Evolutionary conservation across 352 stramenopile genomes (phyloP), one percentile per base, ranked within the genome.

Genomic region (Phytophthora kernoviae): DNA sequence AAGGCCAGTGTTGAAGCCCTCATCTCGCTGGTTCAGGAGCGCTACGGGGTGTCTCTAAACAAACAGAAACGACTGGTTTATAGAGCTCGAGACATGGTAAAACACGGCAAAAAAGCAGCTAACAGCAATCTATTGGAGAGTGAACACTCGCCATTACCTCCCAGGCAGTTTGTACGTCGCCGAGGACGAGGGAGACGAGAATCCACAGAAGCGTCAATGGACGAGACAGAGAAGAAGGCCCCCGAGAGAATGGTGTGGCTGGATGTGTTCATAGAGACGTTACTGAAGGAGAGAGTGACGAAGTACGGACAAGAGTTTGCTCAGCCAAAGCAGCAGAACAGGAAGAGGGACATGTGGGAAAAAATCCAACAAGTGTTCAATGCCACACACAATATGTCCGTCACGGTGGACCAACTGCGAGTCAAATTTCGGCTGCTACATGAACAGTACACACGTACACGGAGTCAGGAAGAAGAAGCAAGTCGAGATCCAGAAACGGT

Each of bases 51-150:
- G 18, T 42, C 59, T 9, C 32, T 73, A 21, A 42, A 63, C 9
- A 73, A 65, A 11, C 50, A 73, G 22, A 48, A 62, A 5, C 63
- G 63, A 8, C 48, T 72, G 11, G 64, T 77, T 17, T 77, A 77
- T 36, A 55, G 68, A 21, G 68, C 64, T 24, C 63, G 65, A 46
- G 62, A 73, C 37, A 9, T 58, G 15, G 50, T 76, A 33, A 62
- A 67, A 21, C 66, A 17, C 12, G 63, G 63, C 32, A 68, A 56
- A 37, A 36, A 18, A 10, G 22, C 54, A 2, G 43, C 24, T 8
- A 49, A 18, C 12, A 53, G 21, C 21, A 55, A 62, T 42, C 26
- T 67, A n/a, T 22, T 71, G 40, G 17, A 24, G 6, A 68, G 50
- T 52, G 17, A 37, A 20, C 50, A 64, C 30, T 27, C 50, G 34